These are phyloP conservation scores for Apiospora rasikravindrae DNA, from an alignment of 2,329 filamentous ascomycete species.

Conservation along the genomic window DNA sequence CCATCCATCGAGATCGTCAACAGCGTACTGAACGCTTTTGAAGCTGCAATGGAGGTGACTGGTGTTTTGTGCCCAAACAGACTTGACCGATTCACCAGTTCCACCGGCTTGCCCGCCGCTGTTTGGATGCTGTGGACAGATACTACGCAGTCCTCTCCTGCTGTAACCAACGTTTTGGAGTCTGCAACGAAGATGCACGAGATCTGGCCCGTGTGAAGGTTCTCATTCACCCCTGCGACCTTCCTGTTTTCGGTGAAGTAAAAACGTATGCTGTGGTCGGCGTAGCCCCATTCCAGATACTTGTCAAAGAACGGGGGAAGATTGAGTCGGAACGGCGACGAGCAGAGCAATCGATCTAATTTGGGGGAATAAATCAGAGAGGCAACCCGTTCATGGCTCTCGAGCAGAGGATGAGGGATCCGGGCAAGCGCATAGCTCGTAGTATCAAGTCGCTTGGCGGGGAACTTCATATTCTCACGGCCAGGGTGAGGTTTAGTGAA, in stretches of 20 bases:
- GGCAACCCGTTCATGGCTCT: slow-evolving; percentile 78
- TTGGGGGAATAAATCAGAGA: slow-evolving; percentile 80
- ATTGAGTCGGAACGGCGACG: slow-evolving; percentile 83
- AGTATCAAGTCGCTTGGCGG: slow-evolving; percentile 75
- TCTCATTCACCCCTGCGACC: slow-evolving; percentile 86
- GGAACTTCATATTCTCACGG: slow-evolving; percentile 71
- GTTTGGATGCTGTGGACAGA: slow-evolving; percentile 79
- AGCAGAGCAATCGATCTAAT: slow-evolving; percentile 81
- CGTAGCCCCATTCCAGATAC: slow-evolving; percentile 95
- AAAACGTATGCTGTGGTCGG: slow-evolving; percentile 91
- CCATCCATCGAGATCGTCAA: slow-evolving; percentile 84
- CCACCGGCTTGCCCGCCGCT: slow-evolving; percentile 69
- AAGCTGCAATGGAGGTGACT: slow-evolving; percentile 82
- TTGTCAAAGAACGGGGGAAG: slow-evolving; percentile 87
- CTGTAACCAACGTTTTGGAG: slow-evolving; percentile 87
- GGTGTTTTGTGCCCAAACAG: slow-evolving; percentile 90
- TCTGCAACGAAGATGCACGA: slow-evolving; percentile 85
- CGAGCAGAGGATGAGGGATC: slow-evolving; percentile 78
- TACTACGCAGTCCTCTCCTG: slow-evolving; percentile 89
- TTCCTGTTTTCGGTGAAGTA: slow-evolving; percentile 84
- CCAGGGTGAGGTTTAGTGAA: slow-evolving; percentile 81
- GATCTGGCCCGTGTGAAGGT: slow-evolving; percentile 89
- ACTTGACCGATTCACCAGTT: slow-evolving; percentile 77
- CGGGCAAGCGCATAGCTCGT: slow-evolving; percentile 77
- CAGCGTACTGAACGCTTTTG: slow-evolving; percentile 86